phyloP scores from a whole-genome alignment of 495 filamentous ascomycete genomes.

The Margaritispora aquatica region DNA sequence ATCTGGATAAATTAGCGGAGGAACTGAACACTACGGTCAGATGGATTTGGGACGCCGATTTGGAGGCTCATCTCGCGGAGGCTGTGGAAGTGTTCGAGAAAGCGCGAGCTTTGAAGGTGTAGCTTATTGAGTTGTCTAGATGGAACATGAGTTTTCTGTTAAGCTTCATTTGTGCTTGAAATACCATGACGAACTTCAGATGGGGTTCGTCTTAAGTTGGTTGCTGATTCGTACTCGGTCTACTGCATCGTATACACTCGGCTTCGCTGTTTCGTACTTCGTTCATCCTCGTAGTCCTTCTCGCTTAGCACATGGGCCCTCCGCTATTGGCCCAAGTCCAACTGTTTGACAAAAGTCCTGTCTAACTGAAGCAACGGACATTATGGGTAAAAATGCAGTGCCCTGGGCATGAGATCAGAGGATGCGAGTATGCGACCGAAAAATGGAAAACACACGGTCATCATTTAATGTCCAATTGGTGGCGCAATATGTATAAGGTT shows the following conservation, averaged over 20 bases:
- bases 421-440: neutral
- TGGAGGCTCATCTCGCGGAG: slow-evolving; percentile 21
- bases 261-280: neutral
- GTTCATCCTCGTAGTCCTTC: neutral
- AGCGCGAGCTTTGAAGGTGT: neutral
- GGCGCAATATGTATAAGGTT: neutral
- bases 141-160: neutral
- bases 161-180: neutral
- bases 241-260: neutral
- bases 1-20: slow-evolving; percentile 36
- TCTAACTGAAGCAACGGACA: neutral
- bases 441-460: neutral
- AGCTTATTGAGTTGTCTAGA: neutral
- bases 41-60: slow-evolving; percentile 43
- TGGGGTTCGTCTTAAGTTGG: neutral
- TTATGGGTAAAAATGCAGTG: neutral
- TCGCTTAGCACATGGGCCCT: neutral
- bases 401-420: neutral
- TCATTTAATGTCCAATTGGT: neutral
- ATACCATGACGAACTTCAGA: neutral
- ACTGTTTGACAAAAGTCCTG: neutral
- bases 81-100: slow-evolving; percentile 11
- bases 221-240: neutral
- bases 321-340: neutral
- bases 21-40: slow-evolving; percentile 33